Base-by-base conservation (phyloP, 495 filamentous ascomycete species). In the Lasiosphaeria hispida region DNA sequence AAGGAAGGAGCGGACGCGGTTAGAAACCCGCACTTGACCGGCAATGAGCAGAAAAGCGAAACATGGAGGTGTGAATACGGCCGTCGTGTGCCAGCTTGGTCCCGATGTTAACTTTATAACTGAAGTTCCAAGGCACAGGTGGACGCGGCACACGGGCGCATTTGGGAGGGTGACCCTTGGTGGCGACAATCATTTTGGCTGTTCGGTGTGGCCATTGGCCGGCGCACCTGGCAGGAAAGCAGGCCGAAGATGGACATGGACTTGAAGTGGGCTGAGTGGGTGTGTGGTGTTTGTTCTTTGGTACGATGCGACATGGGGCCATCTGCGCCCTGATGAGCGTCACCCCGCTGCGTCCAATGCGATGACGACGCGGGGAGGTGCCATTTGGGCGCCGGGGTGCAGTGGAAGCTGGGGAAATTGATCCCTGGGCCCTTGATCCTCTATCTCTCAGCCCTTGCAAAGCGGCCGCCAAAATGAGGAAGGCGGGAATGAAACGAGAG, bases 301-400 rank as follows among this genome's bases (percentile, higher is more conserved):
- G 33, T 37, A 15, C 42, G 53, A 55, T 55, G 53, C 53, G 53
- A 55, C 53, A 55, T 55, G 53, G 53, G 53, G 37, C 53, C 42
- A 48, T 55, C 53, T 42, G 53, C 53, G 15, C 41, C 40, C 33
- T 47, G 33, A 33, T 55, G 19, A 35, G 42, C n/a, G 23, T 10
- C 8, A 13, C 10, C 11, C 19, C 23, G 41, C 30, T 5, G 10
- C 53, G 35, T 45, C 53, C 53, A 55, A 55, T 55, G 41, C 53
- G 41, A 36, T 36, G 53, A 17, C 53, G 53, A 38, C 38, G 53
- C 53, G 53, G 53, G 53, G 37, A n/a, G n/a, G n/a, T n/a, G n/a
- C n/a, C n/a, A n/a, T n/a, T n/a, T n/a, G n/a, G n/a, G n/a, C n/a
- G n/a, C n/a, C 23, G 23, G 23, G 23, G 23, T 2, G 23, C 23